Conservation (phyloP, 164 flowering plant genomes). For the Litsea cubeba region DNA sequence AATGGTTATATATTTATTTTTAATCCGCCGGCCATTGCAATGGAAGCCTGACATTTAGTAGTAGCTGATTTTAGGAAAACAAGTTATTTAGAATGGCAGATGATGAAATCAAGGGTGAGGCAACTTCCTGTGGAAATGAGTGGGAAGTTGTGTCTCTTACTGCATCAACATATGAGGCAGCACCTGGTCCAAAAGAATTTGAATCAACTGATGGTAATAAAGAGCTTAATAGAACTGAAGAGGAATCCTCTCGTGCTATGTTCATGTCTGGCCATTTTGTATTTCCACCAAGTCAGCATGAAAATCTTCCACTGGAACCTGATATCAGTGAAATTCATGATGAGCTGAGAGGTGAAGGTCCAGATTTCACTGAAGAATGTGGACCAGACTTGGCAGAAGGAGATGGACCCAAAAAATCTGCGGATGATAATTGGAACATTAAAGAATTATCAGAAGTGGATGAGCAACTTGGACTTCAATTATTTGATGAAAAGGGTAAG, state of each 20-base stretch:
- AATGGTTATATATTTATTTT: too few species aligned
- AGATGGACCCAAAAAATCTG: slow-evolving; percentile 31
- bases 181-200: slow-evolving; percentile 55
- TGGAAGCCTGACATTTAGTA: neutral
- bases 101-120: slow-evolving; percentile 32
- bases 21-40: neutral
- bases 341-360: slow-evolving; percentile 4
- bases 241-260: slow-evolving; percentile 57
- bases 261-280: slow-evolving; percentile 16
- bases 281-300: too few species aligned
- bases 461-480: slow-evolving; percentile 39
- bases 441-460: slow-evolving; percentile 34
- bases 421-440: slow-evolving; percentile 33
- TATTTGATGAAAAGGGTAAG: too few species aligned
- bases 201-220: slow-evolving; percentile 32
- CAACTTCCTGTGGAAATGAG: slow-evolving; percentile 62
- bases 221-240: slow-evolving; percentile 1
- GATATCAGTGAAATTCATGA: slow-evolving; percentile 29
- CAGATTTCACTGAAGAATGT: slow-evolving; percentile 16
- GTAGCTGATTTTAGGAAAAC: neutral
- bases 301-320: slow-evolving; percentile 26
- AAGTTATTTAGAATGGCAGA: slow-evolving; percentile 36
- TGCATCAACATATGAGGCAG: slow-evolving; percentile 86
- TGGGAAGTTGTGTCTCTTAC: slow-evolving; percentile 99
- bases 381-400: slow-evolving; percentile 25